Conservation (phyloP, 2,329 filamentous ascomycete genomes). For the Pestalotiopsis sp. region DNA sequence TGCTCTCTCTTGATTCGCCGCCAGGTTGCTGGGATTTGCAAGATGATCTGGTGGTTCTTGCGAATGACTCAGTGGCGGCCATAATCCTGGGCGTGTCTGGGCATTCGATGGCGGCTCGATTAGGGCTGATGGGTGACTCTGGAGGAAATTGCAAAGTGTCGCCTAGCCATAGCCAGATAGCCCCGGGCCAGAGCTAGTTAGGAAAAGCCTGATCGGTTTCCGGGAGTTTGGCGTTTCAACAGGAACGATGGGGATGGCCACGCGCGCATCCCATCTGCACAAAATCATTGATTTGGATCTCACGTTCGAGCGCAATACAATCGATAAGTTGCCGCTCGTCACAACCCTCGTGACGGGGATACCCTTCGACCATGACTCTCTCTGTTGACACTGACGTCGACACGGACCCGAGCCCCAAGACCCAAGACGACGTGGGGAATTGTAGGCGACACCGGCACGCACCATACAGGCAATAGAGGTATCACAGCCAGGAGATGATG, state of each 20-base stretch:
- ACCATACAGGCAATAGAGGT: not conserved
- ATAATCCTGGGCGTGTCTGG: not conserved
- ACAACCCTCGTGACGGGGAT: not conserved
- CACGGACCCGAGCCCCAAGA: not conserved
- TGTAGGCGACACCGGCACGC: not conserved
- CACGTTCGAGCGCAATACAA: not conserved
- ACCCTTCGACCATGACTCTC: not conserved
- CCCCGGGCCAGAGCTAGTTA: not conserved
- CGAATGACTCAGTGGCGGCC: not conserved
- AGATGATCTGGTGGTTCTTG: not conserved
- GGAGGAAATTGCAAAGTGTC: not conserved
- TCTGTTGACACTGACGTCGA: not conserved
- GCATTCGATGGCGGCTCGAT: not conserved
- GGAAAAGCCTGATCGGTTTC: not conserved
- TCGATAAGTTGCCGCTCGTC: slow-evolving; percentile 9
- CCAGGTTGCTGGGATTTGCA: not conserved
- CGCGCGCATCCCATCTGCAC: not conserved
- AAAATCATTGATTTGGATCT: not conserved
- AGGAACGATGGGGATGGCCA: not conserved
- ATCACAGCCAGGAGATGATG: not conserved
- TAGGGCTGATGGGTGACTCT: not conserved
- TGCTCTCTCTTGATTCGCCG: not conserved
- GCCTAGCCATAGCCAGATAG: not conserved
- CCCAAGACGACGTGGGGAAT: not conserved
- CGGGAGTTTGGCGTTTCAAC: not conserved